Conservation (phyloP, 805 yeast genomes). For the Pichia eremophila region DNA sequence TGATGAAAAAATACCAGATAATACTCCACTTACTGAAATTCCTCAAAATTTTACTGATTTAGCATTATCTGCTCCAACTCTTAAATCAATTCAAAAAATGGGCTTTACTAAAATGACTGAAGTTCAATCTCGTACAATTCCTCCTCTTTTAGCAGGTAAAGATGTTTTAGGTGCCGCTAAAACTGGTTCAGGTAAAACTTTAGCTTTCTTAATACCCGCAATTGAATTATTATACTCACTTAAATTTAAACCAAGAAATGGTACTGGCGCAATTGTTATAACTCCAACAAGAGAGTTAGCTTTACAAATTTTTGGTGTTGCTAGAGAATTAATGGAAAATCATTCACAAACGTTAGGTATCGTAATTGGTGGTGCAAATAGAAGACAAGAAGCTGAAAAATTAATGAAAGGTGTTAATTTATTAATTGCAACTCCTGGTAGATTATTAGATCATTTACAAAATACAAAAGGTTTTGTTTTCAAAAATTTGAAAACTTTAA, state of each 20-base stretch:
- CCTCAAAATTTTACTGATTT: conserved; percentile 37
- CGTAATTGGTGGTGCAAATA: conserved; percentile 96
- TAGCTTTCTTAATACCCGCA: conserved; percentile 94
- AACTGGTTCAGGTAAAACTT: conserved; percentile 97
- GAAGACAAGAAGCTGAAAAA: conserved; percentile 96
- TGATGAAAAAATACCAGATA: conserved; percentile 1
- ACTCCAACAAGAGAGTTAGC: conserved; percentile 98
- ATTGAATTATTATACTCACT: conserved; percentile 83
- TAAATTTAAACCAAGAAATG: conserved; percentile 94
- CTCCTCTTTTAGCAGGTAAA: conserved; percentile 91
- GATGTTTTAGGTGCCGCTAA: conserved; percentile 99
- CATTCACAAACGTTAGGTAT: conserved; percentile 94
- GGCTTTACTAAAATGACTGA: conserved; percentile 89
- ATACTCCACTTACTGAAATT: conserved; percentile 1
- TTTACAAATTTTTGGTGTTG: conserved; percentile 95
- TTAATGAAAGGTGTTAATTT: conserved; percentile 87
- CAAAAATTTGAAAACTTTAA: conserved; percentile 86
- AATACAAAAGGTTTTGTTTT: conserved; percentile 90
- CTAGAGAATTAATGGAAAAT: conserved; percentile 81
- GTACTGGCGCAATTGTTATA: conserved; percentile 92
- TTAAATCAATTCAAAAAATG: conserved; percentile 75
- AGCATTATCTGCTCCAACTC: conserved; percentile 71
- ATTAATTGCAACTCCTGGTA: conserved; percentile 95
- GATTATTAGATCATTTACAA: conserved; percentile 92
- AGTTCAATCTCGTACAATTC: conserved; percentile 93